Conservation (phyloP, 1,284 basidiomycete species). For the Agaricales sp. region DNA sequence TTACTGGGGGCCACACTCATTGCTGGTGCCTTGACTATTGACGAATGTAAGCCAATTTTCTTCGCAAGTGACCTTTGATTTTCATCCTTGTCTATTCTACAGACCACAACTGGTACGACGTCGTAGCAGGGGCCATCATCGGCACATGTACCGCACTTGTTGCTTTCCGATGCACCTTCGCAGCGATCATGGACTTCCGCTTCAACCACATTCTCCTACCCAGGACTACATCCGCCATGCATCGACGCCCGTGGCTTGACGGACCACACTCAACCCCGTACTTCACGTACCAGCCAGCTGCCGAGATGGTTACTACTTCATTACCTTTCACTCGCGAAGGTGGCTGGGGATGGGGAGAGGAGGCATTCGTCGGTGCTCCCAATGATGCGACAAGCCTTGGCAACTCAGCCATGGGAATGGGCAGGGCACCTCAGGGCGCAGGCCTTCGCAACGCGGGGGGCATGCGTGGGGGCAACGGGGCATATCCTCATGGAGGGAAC, state of each 20-base stretch:
- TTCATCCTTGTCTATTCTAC: conserved; percentile 5
- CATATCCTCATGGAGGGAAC: no score
- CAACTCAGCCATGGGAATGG: not conserved
- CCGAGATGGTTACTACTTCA: conserved; percentile 17
- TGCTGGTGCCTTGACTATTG: conserved; percentile 44
- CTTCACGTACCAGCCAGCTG: conserved; percentile 22
- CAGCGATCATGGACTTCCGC: conserved; percentile 41
- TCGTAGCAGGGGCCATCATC: conserved; percentile 38
- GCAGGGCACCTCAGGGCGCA: no score
- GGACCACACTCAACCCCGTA: conserved; percentile 16
- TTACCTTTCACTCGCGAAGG: conserved; percentile 34
- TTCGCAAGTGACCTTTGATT: conserved; percentile 1
- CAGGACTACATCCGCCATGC: conserved; percentile 31
- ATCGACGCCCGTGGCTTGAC: conserved; percentile 20
- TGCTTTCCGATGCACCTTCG: conserved; percentile 46
- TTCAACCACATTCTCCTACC: conserved; percentile 49
- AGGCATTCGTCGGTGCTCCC: conserved; percentile 24
- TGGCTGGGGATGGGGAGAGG: conserved; percentile 27
- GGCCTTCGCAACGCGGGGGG: no score
- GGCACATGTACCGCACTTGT: conserved; percentile 37
- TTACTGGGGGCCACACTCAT: conserved; percentile 47
- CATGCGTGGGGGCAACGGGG: no score
- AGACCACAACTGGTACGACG: conserved; percentile 45
- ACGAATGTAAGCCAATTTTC: conserved; percentile 30
- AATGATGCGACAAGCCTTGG: conserved; percentile 21